Evolutionary conservation across 306 rosid species (phyloP), one percentile per base, ranked within the genome.

Genomic region (Neltuma alba): DNA sequence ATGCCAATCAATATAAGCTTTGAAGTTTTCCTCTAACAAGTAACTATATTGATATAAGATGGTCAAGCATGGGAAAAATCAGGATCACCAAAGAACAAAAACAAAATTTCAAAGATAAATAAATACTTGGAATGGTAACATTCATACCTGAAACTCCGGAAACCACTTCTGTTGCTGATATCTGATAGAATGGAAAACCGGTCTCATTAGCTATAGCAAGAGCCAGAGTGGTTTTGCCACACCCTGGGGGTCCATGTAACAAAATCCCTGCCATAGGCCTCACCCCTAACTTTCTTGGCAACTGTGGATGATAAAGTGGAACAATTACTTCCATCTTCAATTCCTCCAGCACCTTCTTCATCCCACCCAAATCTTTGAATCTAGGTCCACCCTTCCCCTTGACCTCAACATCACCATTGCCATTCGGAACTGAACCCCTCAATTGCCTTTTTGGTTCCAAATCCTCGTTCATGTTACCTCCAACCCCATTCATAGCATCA

Each of bases 201-300:
- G 94, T 86, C 84, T 92, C 98, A 74, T 90, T 85, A 13, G 98
- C 97, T 37, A 92, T 92, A 75, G 98, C 98, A 77, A 87, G 91
- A 75, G 98, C 97, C 55, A 94, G 86, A 30, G 72, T 92, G 13
- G 97, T 94, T 83, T 94, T 94, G 33, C 98, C 98, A 82, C 97
- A 94, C 13, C 98, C 98, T 0, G 97, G 92, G 1, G 97, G 97
- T 7, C 98, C 98, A 36, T 89, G 90, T 67, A 94, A 74, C 70
- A 94, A 78, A 77, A 94, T 90, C 60, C 97, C 98, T 6, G 86
- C 47, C 80, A 84, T 81, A 2, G 97, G 96, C 44, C 57, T 83
- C 58, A 88, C 87, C 2, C 97, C 96, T 1, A 90, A 85, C 58
- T 80, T 74, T 65, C 42, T 82, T 0, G 84, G 89, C 55, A 94